A percentile compares a stretch with the other conserved stretches of the same genome.
Evolutionary conservation across 140 eudicot species (phyloP).

Genomic region (Senecio squalidus): DNA sequence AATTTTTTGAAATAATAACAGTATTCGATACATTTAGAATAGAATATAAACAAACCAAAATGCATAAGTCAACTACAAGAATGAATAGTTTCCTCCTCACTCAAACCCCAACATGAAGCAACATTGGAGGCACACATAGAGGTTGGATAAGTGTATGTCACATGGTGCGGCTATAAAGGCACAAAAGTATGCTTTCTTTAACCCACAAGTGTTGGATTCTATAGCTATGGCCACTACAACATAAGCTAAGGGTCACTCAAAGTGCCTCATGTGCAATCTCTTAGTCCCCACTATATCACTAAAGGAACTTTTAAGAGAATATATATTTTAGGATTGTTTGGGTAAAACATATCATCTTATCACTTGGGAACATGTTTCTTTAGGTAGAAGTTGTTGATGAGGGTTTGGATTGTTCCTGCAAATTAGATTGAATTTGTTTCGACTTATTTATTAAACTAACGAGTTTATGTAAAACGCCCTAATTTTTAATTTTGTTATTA

Average conservation of each 20-base stretch:
- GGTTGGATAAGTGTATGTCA: background rate
- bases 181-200: constrained; percentile 10
- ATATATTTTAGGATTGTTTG: constrained; percentile 26
- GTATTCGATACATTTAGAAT: no score
- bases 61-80: constrained; percentile 8
- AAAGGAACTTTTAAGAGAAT: constrained; percentile 11
- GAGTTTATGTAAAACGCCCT: no score
- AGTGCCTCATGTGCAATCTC: constrained; percentile 32
- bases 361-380: constrained; percentile 14
- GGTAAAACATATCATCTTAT: constrained; percentile 18
- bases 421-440: no score
- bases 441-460: no score
- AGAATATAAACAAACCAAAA: no score
- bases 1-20: no score
- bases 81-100: constrained; percentile 6
- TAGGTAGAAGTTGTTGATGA: constrained; percentile 1
- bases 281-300: constrained; percentile 32
- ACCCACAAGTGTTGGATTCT: constrained; percentile 27
- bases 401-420: no score
- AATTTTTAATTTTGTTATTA: no score
- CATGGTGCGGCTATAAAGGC: constrained; percentile 27
- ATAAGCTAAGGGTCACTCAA: constrained; percentile 20
- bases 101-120: constrained; percentile 15
- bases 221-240: constrained; percentile 18
- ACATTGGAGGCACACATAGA: constrained; percentile 24